Base-by-base conservation (phyloP, 2,329 filamentous ascomycete species). In the Penicillium polonicum region DNA sequence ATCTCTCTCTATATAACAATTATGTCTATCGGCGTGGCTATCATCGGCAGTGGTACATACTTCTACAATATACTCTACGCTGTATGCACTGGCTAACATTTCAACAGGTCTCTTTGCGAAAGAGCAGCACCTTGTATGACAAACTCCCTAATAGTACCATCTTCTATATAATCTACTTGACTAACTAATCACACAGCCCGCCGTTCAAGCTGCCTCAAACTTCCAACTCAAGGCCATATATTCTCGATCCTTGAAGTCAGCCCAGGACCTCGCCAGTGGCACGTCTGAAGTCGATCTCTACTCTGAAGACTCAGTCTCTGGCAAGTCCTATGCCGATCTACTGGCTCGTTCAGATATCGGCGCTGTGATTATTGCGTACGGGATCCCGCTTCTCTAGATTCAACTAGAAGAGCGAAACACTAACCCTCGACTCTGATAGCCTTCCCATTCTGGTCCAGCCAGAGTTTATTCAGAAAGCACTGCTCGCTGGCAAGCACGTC, bases 221-320 rank as follows among this genome's bases (percentile, higher is more conserved):
- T 72, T 85, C 10, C 65, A 70, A 3, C 72, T 86, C 35, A 83
- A 82, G 67, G 84, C 84, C 19, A 76, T 85, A 59, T 86, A 84
- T 71, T 85, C 83, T n/a, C 80, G 83, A 45, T 82, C 81, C 7
- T 70, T 82, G 9, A 76, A 78, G 39, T 85, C 83, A 5, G 83
- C 83, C n/a, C 67, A 80, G 57, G 67, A 65, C 4, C 73, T 82
- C 12, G 67, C 71, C 12, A 66, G 73, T 0, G 62, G 57, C 12
- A 61, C 65, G 2, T 61, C 70, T 0, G 67, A 68, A 17, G 71
- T 85, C 15, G 80, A 82, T 31, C 68, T 85, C 49, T 85, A 85
- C 71, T 83, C 82, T 38, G 82, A 84, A 15, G 83, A 86, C 58
- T 75, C 76, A 5, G 75, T 76, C 0, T 57, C 75, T 6, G 79